Conservation (phyloP, 441 rosid species). For the Macaranga tanarius region DNA sequence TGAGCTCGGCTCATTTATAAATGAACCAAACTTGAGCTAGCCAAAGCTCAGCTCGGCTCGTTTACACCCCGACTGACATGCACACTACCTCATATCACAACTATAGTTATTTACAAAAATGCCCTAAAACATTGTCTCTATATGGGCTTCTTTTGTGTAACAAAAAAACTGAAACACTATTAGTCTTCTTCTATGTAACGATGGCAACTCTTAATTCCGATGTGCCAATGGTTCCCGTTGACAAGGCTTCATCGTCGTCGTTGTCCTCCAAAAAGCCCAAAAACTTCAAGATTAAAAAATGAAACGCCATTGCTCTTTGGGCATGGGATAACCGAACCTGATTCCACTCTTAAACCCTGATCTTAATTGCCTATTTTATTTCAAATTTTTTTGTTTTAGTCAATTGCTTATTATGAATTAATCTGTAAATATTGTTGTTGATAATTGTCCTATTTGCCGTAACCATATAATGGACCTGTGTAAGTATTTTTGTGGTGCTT, state of each 20-base stretch:
- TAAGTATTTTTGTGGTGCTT: slow-evolving; percentile 34
- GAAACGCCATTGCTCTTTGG: slow-evolving; percentile 95
- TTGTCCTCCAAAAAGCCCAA: slow-evolving; percentile 67
- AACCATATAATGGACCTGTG: slow-evolving; percentile 95
- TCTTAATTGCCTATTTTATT: background rate
- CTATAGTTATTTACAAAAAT: too few relatives aligned
- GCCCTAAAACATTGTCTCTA: too few relatives aligned
- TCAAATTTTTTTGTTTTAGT: background rate
- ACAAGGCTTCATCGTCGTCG: slow-evolving; percentile 52
- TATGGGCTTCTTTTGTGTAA: too few relatives aligned
- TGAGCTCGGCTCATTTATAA: too few relatives aligned
- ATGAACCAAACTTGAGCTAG: too few relatives aligned
- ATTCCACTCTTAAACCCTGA: background rate
- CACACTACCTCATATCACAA: too few relatives aligned
- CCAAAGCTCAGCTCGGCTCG: too few relatives aligned
- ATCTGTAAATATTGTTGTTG: slow-evolving; percentile 71
- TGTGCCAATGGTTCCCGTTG: slow-evolving; percentile 62
- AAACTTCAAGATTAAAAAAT: slow-evolving; percentile 83
- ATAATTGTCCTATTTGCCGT: slow-evolving; percentile 87
- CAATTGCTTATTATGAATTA: background rate
- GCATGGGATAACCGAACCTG: slow-evolving; percentile 65
- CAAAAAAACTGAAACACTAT: too few relatives aligned
- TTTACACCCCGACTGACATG: too few relatives aligned
- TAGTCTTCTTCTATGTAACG: background rate
- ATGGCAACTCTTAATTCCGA: slow-evolving; percentile 77